These are phyloP conservation scores for Ophiostoma sp. DNA, from an alignment of 2,329 filamentous ascomycete species.

Conservation along the genomic window DNA sequence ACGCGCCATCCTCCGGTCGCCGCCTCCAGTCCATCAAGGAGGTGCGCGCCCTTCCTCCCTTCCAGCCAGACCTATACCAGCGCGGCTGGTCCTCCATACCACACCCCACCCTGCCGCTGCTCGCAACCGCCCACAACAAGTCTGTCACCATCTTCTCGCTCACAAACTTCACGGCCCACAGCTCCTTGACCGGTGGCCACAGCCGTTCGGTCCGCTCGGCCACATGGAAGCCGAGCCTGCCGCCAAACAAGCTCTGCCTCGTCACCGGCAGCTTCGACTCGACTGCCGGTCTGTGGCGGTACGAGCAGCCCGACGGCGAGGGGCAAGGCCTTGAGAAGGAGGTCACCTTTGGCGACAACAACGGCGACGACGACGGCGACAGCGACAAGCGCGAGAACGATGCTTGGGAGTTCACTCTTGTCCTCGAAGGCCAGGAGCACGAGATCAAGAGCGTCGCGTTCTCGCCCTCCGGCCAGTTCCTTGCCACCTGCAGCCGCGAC, in stretches of 20 bases:
- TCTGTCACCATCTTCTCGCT: constrained; percentile 87
- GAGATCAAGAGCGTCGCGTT: constrained; percentile 82
- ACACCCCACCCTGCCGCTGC: constrained; percentile 78
- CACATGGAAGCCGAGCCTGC: constrained; percentile 76
- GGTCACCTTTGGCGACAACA: constrained; percentile 29
- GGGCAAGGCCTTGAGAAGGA: constrained; percentile 37
- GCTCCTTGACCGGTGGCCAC: constrained; percentile 77
- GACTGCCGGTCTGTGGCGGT: constrained; percentile 78
- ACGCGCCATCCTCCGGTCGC: not conserved
- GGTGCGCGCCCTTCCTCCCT: constrained; percentile 44
- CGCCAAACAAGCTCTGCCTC: constrained; percentile 62
- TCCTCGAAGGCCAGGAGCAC: constrained; percentile 90
- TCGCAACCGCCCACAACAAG: constrained; percentile 85
- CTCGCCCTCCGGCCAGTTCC: constrained; percentile 65
- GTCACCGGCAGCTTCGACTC: constrained; percentile 93
- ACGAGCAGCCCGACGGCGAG: constrained; percentile 47
- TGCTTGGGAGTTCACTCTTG: constrained; percentile 87
- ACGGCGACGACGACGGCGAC: constrained; percentile 28
- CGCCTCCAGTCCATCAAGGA: constrained; percentile 17
- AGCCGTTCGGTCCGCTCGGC: constrained; percentile 80
- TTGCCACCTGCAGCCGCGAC: constrained; percentile 87
- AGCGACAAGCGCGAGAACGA: constrained; percentile 56
- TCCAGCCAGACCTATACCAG: constrained; percentile 54
- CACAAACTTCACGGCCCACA: constrained; percentile 70
- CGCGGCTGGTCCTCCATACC: constrained; percentile 83